Conservation (phyloP, 345 rosid species). For the Salix dunnii region DNA sequence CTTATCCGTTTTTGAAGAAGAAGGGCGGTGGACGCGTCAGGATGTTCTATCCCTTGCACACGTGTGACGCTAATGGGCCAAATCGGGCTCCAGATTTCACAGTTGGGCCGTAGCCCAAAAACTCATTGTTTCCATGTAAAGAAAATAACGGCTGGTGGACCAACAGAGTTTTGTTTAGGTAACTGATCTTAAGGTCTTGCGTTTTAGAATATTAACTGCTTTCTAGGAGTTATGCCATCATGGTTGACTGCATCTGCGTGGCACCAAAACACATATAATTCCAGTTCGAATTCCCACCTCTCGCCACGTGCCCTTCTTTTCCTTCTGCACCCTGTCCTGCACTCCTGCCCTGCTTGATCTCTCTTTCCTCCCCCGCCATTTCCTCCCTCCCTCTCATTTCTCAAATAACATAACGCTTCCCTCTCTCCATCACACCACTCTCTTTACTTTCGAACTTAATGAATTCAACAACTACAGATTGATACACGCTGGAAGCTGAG, state of each 20-base stretch:
- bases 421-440: background rate
- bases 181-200: background rate
- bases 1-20: constrained; percentile 13
- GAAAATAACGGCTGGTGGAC: no score
- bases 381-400: constrained; percentile 39
- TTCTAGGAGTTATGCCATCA: background rate
- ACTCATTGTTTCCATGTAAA: no score
- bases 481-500: background rate
- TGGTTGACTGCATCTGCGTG: constrained; percentile 12
- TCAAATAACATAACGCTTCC: constrained; percentile 44
- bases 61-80: background rate
- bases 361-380: constrained; percentile 51
- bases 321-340: background rate
- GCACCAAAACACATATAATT: background rate
- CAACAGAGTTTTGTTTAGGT: no score
- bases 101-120: no score
- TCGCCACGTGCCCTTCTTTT: constrained; percentile 8
- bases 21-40: background rate
- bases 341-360: background rate
- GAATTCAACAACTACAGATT: background rate
- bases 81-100: no score
- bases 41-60: no score
- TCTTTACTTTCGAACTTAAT: background rate
- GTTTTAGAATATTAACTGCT: background rate
- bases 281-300: background rate